These are phyloP conservation scores for Ceratocystis variospora DNA, from an alignment of 2,329 filamentous ascomycete species.

Conservation along the genomic window DNA sequence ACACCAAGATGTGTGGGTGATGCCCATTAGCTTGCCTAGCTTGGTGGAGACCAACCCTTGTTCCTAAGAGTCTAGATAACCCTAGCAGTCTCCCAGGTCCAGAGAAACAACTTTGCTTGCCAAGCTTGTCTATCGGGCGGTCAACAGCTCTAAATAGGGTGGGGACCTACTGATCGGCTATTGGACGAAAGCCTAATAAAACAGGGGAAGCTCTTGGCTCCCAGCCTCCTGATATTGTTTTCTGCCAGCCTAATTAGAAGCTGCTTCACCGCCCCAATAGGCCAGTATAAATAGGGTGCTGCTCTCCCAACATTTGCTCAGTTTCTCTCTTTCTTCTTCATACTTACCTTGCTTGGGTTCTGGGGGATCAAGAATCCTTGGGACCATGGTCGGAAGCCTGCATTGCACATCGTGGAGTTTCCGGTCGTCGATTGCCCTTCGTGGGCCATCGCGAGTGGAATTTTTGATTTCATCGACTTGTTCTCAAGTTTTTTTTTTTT, in stretches of 20 bases:
- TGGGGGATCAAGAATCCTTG: constrained; percentile 19
- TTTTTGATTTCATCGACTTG: constrained; percentile 17
- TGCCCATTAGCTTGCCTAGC: not conserved
- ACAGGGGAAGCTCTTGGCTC: no score
- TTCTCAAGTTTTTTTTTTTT: constrained; percentile 8
- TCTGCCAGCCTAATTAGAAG: constrained; percentile 8
- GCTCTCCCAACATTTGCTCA: constrained; percentile 10
- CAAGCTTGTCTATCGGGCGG: not conserved
- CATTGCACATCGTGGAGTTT: constrained; percentile 20
- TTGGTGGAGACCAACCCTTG: not conserved
- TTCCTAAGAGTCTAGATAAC: not conserved
- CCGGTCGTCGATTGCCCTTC: constrained; percentile 20
- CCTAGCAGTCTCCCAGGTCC: not conserved
- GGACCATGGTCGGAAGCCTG: constrained; percentile 19
- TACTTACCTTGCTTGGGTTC: constrained; percentile 20
- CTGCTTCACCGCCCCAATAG: not conserved
- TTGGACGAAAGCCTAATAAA: no score
- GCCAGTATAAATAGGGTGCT: constrained; percentile 11
- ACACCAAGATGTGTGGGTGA: not conserved
- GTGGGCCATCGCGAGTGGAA: constrained; percentile 20
- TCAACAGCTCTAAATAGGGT: not conserved
- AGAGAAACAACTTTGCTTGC: not conserved
- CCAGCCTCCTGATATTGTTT: not conserved
- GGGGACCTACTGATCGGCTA: not conserved
- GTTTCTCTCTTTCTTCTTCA: constrained; percentile 17